Evolutionary conservation across 2,329 filamentous ascomycete species (phyloP), one percentile per base, ranked within the genome.

Genomic region (Aspergillus neoniger): DNA sequence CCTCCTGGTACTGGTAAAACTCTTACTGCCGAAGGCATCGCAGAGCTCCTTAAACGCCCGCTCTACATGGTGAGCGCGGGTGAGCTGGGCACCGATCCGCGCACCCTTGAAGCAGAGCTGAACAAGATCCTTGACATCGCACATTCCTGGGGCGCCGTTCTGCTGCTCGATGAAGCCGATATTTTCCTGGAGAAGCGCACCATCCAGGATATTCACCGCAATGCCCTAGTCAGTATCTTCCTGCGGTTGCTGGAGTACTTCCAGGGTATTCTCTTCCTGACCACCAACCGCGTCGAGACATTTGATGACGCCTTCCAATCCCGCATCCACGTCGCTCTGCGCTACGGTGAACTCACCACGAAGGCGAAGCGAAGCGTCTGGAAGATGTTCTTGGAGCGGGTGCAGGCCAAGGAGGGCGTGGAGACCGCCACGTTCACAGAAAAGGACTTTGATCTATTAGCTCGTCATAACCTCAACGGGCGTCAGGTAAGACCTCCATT

Each of bases 251-350:
- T 96, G 0, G 93, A 97, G 76, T 96, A 96, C 74, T 96, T 96
- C 78, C 91, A 96, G 71, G 92, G 92, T 3, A 96, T 96, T 56
- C 76, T 96, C 4, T 96, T 96, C 79, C 77, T 96, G 25, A 96
- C 92, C 0, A 96, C 92, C 2, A 96, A 96, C 73, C 86, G 92
- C 1, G 91, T 96, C 1, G 79, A 88, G 79, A 93, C 91, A 0
- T 96, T 96, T 69, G 92, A 96, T 68, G 91, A 95, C 63, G 92
- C 92, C 0, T 96, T 96, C 81, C 90, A 95, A 72, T 91, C 88
- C 9, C 86, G 92, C 23, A 96, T 96, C 63, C 91, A 96, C 74
- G 88, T 96, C 68, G 91, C 91, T 0, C 81, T 96, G 8, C 84
- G 90, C 28, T 96, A 96, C 76, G 90, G 90, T 41, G 86, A 89